Evolutionary conservation across 73 alveolate species (phyloP), one percentile per base, ranked within the genome.

Genomic region (Paramecium bursaria): DNA sequence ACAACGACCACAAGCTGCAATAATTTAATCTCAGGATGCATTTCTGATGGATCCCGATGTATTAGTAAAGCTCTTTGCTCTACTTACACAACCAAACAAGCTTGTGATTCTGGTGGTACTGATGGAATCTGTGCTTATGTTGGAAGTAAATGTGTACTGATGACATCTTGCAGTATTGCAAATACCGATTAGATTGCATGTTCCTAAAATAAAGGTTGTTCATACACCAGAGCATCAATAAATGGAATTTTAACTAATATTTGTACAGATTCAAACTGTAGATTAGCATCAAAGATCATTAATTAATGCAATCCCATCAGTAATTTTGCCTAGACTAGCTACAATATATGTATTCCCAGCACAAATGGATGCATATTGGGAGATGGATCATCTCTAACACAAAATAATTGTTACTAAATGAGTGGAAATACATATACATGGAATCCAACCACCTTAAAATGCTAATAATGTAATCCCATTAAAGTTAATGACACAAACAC

Each of bases 111-210:
- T 31, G 79, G 54, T 10, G 79, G 79, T 11, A 21, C 48, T 26
- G 79, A 60, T 60, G 79, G 79, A 21, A 26, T 60, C 48, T 60
- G 79, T 33, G 42, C 79, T 33, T 22, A 4, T 30, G 55, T 33
- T 31, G 55, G 79, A 26, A 60, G 54, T 21, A 67, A 53, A 9
- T 67, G 82, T 27, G 39, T 23, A 6, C 19, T 31, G 33, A 67
- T 67, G 60, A 33, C 82, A 0, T 35, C 57, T 19, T 67, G 82
- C 33, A 10, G 46, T 0, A n/a, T 10, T 15, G 82, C 82, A 11
- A 14, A 31, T 67, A 67, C 19, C 44, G 82, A 67, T 39, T 39
- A 67, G 21, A 67, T 44, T 35, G 82, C 82, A 1, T 67, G 82
- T 46, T 21, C 17, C 17, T 35, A 13, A 67, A 35, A 35, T 3